These are phyloP conservation scores for Pinus albicaulis DNA, from an alignment of 75 land plant genomes.

Conservation along the genomic window DNA sequence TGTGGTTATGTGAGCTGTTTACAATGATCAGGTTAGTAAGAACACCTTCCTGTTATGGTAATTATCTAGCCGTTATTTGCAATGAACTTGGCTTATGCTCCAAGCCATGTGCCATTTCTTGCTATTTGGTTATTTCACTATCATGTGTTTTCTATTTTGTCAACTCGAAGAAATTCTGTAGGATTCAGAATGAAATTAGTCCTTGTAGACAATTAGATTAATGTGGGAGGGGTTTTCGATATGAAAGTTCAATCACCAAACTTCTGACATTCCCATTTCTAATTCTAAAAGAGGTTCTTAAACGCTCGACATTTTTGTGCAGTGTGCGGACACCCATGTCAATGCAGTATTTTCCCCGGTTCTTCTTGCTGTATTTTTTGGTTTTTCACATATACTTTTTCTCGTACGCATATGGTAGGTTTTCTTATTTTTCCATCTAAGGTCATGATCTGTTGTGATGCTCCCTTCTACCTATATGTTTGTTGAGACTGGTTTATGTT, in stretches of 20 bases:
- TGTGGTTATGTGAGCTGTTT: conserved; percentile 79
- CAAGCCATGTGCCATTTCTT: not conserved
- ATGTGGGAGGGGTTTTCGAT: not conserved
- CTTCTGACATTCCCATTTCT: not conserved
- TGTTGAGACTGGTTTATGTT: not conserved
- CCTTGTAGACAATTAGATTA: not conserved
- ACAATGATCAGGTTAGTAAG: conserved; percentile 88
- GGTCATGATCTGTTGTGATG: not conserved
- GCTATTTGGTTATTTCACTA: not conserved
- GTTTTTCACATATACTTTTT: conserved; percentile 98
- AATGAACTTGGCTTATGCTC: not conserved
- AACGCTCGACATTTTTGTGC: conserved; percentile 15
- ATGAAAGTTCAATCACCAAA: not conserved
- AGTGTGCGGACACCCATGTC: conserved; percentile 97
- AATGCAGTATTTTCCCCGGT: conserved; percentile 98
- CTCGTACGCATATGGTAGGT: conserved; percentile 91
- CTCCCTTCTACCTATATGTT: not conserved
- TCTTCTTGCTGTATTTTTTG: conserved; percentile 95
- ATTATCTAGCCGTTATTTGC: not conserved
- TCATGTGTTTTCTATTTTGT: not conserved
- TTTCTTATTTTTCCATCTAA: not conserved
- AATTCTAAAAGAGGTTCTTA: not conserved
- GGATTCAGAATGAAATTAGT: not conserved
- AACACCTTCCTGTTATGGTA: not conserved
- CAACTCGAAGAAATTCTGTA: not conserved